A percentile compares a stretch with the other conserved stretches of the same genome.
These are phyloP conservation scores for Fusarium gaditjirri DNA, from an alignment of 2,329 filamentous ascomycete genomes.

Conservation along the genomic window DNA sequence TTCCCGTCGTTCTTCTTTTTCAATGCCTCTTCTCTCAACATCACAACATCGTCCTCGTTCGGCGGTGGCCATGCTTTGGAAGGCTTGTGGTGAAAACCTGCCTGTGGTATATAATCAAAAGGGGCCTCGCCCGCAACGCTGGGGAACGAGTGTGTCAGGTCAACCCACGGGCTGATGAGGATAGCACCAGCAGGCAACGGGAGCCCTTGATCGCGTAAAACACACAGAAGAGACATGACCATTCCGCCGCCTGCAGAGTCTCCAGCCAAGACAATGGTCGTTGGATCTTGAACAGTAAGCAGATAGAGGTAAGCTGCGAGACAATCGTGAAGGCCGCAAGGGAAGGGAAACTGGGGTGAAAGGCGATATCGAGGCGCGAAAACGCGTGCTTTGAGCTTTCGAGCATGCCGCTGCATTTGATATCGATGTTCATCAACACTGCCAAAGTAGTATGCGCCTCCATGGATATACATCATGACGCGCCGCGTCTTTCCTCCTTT, in stretches of 20 bases:
- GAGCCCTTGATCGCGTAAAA: constrained; percentile 82
- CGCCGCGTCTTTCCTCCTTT: constrained; percentile 70
- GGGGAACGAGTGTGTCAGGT: constrained; percentile 94
- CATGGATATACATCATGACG: constrained; percentile 94
- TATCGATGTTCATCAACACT: constrained; percentile 98
- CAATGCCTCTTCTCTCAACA: constrained; percentile 62
- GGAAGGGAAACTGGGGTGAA: constrained; percentile 94
- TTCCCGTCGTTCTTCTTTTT: constrained; percentile 49
- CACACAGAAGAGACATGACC: constrained; percentile 82
- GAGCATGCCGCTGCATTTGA: constrained; percentile 94
- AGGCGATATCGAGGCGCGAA: constrained; percentile 89
- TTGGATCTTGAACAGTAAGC: constrained; percentile 78
- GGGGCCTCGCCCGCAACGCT: constrained; percentile 79
- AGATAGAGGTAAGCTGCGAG: constrained; percentile 88
- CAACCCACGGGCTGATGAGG: constrained; percentile 94
- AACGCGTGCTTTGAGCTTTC: constrained; percentile 90
- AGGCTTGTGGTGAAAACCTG: constrained; percentile 91
- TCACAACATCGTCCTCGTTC: constrained; percentile 76
- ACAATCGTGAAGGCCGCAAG: constrained; percentile 90
- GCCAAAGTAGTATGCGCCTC: constrained; percentile 95
- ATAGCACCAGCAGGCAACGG: constrained; percentile 90
- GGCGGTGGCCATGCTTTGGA: constrained; percentile 93
- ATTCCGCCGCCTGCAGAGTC: constrained; percentile 96
- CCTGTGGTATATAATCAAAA: constrained; percentile 87
- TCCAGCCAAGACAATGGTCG: constrained; percentile 86